A percentile compares a stretch with the other conserved stretches of the same genome.
Conservation (phyloP, 805 yeast species). For the Saturnispora mendoncae region DNA sequence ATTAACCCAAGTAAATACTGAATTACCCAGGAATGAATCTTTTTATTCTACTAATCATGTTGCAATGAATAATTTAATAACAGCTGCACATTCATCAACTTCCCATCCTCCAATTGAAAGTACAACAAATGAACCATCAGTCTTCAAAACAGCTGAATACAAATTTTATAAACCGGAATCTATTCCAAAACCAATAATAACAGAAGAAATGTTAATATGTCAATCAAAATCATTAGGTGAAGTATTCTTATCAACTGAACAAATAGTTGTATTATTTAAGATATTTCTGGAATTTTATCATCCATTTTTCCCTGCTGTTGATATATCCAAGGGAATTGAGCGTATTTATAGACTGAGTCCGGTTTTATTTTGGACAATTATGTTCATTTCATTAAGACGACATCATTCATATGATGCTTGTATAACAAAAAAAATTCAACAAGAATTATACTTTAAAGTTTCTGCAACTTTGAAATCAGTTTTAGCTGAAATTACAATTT, state of each 20-base stretch:
- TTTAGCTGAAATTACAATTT: conserved; percentile 78
- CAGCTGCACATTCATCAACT: conserved; percentile 1
- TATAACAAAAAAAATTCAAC: conserved; percentile 20
- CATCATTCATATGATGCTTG: conserved; percentile 28
- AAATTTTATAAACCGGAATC: conserved; percentile 15
- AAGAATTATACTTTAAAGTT: conserved; percentile 45
- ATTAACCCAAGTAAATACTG: not conserved
- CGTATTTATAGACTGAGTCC: conserved; percentile 72
- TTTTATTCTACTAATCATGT: conserved; percentile 2
- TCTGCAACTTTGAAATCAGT: conserved; percentile 67
- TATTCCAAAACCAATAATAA: conserved; percentile 15
- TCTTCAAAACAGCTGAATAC: conserved; percentile 6
- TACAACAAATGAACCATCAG: conserved; percentile 3
- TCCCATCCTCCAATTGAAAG: not conserved
- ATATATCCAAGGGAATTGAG: conserved; percentile 74
- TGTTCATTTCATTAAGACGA: conserved; percentile 75
- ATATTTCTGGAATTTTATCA: conserved; percentile 78
- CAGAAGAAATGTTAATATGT: conserved; percentile 36
- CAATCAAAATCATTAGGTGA: conserved; percentile 66
- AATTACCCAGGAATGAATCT: conserved; percentile 2
- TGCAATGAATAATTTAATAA: conserved; percentile 6
- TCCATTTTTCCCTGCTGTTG: conserved; percentile 81
- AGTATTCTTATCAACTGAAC: conserved; percentile 49
- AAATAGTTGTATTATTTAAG: conserved; percentile 51
- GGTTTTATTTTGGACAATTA: conserved; percentile 86